These are phyloP conservation scores for Colletotrichum camelliae DNA, from an alignment of 2,329 filamentous ascomycete species.

Conservation along the genomic window DNA sequence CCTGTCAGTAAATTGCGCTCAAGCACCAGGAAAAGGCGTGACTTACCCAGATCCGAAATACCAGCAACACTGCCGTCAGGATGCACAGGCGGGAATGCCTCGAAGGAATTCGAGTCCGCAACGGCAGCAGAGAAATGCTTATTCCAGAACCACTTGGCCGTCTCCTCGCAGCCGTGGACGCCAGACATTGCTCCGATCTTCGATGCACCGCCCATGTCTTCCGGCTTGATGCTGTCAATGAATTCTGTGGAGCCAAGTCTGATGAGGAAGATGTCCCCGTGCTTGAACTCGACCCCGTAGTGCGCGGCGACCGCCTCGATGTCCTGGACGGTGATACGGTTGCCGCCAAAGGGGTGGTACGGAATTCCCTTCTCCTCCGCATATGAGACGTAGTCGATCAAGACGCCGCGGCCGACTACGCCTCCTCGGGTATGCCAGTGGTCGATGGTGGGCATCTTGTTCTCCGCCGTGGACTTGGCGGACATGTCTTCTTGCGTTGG, in stretches of 20 bases:
- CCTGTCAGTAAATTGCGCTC: no score
- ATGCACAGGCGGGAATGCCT: slow-evolving; percentile 63
- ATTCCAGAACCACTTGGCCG: slow-evolving; percentile 72
- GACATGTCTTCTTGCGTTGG: slow-evolving; percentile 38
- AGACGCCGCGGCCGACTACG: slow-evolving; percentile 58
- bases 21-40: accelerated
- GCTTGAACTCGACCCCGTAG: slow-evolving; percentile 67
- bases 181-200: slow-evolving; percentile 32
- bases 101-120: slow-evolving; percentile 68
- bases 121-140: slow-evolving; percentile 70
- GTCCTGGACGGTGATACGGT: slow-evolving; percentile 59
- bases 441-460: slow-evolving; percentile 43
- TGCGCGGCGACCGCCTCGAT: slow-evolving; percentile 63
- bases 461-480: slow-evolving; percentile 27
- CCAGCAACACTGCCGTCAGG: slow-evolving; percentile 39
- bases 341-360: slow-evolving; percentile 56
- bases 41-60: slow-evolving; percentile 43
- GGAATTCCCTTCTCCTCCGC: slow-evolving; percentile 53
- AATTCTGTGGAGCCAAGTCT: slow-evolving; percentile 67
- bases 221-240: slow-evolving; percentile 51
- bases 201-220: slow-evolving; percentile 37
- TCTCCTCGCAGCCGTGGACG: slow-evolving; percentile 52
- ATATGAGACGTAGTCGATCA: slow-evolving; percentile 60
- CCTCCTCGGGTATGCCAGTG: slow-evolving; percentile 59
- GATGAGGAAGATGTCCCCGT: slow-evolving; percentile 71